Percentiles rank a stretch among this genome's conserved stretches.
Conservation (phyloP, 768 basidiomycete species). For the Russula emetica region DNA sequence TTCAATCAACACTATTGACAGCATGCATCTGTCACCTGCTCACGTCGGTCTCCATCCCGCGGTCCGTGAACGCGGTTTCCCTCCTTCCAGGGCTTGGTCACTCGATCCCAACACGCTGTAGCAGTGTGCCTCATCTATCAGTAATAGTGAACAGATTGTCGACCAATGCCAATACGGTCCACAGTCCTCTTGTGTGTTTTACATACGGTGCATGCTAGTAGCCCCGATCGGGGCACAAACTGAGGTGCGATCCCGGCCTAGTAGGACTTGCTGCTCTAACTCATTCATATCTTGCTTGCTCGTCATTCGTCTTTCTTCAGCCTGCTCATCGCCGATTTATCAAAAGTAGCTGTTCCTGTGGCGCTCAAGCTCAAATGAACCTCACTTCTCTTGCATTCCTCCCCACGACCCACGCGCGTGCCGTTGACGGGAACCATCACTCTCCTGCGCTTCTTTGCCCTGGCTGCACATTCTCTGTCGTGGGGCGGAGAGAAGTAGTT, state of each 20-base stretch:
- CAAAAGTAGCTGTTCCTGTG: conserved; percentile 21
- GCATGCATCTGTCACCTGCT: conserved; percentile 19
- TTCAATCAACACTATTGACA: conserved; percentile 24
- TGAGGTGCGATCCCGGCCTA: not conserved
- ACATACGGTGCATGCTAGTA: not conserved
- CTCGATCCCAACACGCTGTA: conserved; percentile 20
- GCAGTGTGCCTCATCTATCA: conserved; percentile 11
- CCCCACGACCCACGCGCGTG: conserved; percentile 20
- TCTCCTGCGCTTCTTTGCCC: conserved; percentile 16
- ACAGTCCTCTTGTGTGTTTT: not conserved
- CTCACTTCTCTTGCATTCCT: conserved; percentile 15
- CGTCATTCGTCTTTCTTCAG: not conserved
- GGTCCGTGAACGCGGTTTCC: conserved; percentile 7
- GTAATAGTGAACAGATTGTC: not conserved
- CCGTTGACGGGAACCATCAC: conserved; percentile 24
- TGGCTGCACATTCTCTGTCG: conserved; percentile 19
- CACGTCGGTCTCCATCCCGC: conserved; percentile 9
- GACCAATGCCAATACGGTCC: not conserved
- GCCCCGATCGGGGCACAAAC: conserved; percentile 12
- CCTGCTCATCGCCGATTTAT: conserved; percentile 23
- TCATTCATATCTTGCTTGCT: not conserved
- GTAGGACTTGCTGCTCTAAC: not conserved
- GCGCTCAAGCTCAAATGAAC: conserved; percentile 18
- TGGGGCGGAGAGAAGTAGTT: conserved; percentile 2
- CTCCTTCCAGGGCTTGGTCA: not conserved